phyloP scores from a whole-genome alignment of 2,329 filamentous ascomycete genomes.

The Saccharata proteae region DNA sequence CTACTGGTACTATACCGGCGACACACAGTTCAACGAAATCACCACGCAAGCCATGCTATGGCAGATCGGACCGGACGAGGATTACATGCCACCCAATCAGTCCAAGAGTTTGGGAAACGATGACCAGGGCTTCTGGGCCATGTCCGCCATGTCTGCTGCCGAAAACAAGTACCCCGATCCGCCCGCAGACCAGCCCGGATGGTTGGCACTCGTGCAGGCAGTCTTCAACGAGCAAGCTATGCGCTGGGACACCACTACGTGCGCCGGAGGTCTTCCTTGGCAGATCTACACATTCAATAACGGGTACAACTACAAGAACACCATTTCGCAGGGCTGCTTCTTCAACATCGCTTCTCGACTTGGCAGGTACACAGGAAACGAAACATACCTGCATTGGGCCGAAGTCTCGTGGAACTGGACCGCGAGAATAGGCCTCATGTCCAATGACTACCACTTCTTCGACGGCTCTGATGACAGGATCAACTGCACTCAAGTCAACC shows the following conservation, averaged over 20 bases:
- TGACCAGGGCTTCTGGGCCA: conserved; percentile 48
- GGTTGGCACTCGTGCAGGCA: conserved; percentile 66
- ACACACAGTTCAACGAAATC: conserved; percentile 26
- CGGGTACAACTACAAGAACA: conserved; percentile 50
- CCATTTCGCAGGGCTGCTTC: conserved; percentile 46
- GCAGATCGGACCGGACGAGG: conserved; percentile 59
- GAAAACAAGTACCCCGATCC: conserved; percentile 37
- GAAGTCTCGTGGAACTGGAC: conserved; percentile 50
- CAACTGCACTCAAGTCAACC: conserved; percentile 33
- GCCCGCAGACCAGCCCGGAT: conserved; percentile 41
- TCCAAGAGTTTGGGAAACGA: conserved; percentile 39
- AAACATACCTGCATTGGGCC: conserved; percentile 69
- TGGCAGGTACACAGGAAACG: conserved; percentile 65
- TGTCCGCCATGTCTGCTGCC: conserved; percentile 46
- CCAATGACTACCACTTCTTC: conserved; percentile 27
- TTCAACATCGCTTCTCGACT: conserved; percentile 55
- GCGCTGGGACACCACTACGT: conserved; percentile 56
- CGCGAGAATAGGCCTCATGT: conserved; percentile 43
- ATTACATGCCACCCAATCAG: conserved; percentile 49
- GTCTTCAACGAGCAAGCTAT: conserved; percentile 67
- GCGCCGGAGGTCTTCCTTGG: conserved; percentile 69
- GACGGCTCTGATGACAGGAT: conserved; percentile 32
- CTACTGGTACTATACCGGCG: conserved; percentile 32
- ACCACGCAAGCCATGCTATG: conserved; percentile 49
- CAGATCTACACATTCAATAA: conserved; percentile 72